A percentile compares a stretch with the other conserved stretches of the same genome.
phyloP scores from a whole-genome alignment of 108 stramenopile genomes.

The Cyclotella distinguenda region DNA sequence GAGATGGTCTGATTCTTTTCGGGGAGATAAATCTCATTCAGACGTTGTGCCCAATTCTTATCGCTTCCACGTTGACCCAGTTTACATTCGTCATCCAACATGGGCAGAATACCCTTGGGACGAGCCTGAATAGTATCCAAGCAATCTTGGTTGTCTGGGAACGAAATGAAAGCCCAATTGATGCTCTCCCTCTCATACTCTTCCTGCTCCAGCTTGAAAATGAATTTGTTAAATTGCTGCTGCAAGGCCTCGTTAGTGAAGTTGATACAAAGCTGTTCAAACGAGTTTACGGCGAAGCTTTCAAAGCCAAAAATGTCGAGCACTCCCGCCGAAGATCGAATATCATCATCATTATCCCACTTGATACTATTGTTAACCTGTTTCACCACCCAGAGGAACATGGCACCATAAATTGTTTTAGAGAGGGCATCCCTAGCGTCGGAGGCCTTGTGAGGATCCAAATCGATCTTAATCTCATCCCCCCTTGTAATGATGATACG shows the following conservation, averaged over 20 bases:
- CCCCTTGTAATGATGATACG: slow-evolving; percentile 81
- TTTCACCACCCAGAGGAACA: slow-evolving; percentile 89
- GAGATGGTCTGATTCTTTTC: slow-evolving; percentile 73
- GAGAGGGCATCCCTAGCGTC: slow-evolving; percentile 94
- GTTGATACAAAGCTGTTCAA: slow-evolving; percentile 99
- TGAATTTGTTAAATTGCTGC: slow-evolving; percentile 99
- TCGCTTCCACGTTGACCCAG: slow-evolving; percentile 79
- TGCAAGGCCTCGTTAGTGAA: slow-evolving; percentile 99
- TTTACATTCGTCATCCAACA: slow-evolving; percentile 94
- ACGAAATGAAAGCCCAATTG: slow-evolving; percentile 88
- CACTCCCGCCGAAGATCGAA: slow-evolving; percentile 88
- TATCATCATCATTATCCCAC: slow-evolving; percentile 78
- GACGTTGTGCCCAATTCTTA: slow-evolving; percentile 77
- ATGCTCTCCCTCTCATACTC: slow-evolving; percentile 92
- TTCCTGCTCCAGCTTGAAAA: slow-evolving; percentile 98
- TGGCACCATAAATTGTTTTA: slow-evolving; percentile 91
- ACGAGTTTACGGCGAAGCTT: slow-evolving; percentile 95
- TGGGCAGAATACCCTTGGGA: slow-evolving; percentile 85
- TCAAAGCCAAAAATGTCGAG: slow-evolving; percentile 99
- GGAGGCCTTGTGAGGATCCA: slow-evolving; percentile 73
- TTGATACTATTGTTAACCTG: slow-evolving; percentile 86
- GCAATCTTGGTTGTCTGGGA: slow-evolving; percentile 98
- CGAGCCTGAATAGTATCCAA: slow-evolving; percentile 96
- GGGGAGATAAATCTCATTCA: slow-evolving; percentile 81
- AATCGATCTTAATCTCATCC: slow-evolving; percentile 75